Base-by-base conservation (phyloP, 1,139 yeast species). In the Zygosaccharomyces sapae region DNA sequence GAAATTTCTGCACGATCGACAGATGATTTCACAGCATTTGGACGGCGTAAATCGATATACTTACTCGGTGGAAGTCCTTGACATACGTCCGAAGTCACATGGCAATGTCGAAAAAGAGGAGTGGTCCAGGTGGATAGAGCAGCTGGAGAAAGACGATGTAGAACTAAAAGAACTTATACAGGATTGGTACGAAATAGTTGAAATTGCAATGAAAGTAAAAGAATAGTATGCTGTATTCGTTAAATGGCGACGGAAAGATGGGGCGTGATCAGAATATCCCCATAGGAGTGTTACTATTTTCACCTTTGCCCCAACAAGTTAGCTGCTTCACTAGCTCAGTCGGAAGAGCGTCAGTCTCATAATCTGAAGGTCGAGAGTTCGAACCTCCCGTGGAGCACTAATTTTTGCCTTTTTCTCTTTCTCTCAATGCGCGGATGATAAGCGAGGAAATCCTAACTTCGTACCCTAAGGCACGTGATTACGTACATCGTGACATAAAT, bases 301-400 rank as follows among this genome's bases (percentile, higher is more conserved):
- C 5, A 19, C 22, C 22, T 5, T 5, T 19, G 22, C 22, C 5
- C 22, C 22, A 19, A 19, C 22, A 19, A 19, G 22, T 7, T 6
- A 6, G 25, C 5, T 35, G 72, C 72, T 67, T 62, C 68, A 59
- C 70, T 68, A 69, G 74, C 74, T 70, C 74, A 70, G 74, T 70
- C 67, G 74, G 74, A 64, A 70, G 74, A 70, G 73, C 74, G 73
- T 70, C 72, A 70, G 73, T 70, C 73, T 70, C 73, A 69, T 70
- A 70, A 69, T 70, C 73, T 70, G 73, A 70, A 70, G 73, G 73
- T 70, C 73, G 73, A 70, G 72, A 70, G 73, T 69, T 69, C 73
- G 73, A 70, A 66, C 78, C 79, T 74, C 77, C 78, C 78, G 76
- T 70, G 75, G 76, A 74, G 78, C 79, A 74, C 22, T 19, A 19